phyloP scores from a whole-genome alignment of 495 filamentous ascomycete species.

The Letharia lupina region DNA sequence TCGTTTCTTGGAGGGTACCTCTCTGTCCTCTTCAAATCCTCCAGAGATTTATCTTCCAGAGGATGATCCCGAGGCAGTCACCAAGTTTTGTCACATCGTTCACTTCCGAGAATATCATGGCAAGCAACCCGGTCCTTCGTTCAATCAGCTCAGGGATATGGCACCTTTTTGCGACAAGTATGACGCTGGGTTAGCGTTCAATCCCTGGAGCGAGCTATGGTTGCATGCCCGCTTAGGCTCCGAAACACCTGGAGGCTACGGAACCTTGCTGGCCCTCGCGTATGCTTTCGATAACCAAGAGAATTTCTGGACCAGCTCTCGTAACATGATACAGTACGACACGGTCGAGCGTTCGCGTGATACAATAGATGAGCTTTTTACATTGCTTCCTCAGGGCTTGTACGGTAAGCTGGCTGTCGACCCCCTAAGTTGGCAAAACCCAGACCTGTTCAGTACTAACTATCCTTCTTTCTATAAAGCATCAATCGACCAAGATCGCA shows the following conservation, averaged over 20 bases:
- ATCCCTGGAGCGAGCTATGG: slow-evolving; percentile 23
- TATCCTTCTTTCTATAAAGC: background rate
- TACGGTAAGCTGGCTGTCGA: background rate
- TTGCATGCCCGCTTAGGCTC: background rate
- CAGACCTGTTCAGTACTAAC: background rate
- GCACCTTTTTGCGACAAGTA: slow-evolving; percentile 24
- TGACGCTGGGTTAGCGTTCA: slow-evolving; percentile 16
- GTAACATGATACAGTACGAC: background rate
- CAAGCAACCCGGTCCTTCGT: background rate
- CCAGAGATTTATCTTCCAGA: slow-evolving; percentile 19
- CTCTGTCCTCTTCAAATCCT: slow-evolving; percentile 3
- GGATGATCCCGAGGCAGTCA: slow-evolving; percentile 15
- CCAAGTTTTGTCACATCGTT: slow-evolving; percentile 20
- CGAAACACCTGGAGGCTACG: background rate
- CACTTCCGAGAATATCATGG: slow-evolving; percentile 19
- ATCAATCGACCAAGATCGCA: background rate
- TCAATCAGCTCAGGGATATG: background rate
- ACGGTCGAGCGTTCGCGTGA: background rate
- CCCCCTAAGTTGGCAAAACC: background rate
- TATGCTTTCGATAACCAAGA: background rate
- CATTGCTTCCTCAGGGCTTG: background rate
- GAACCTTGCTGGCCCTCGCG: background rate
- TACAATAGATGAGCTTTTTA: background rate
- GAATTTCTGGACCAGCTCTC: background rate
- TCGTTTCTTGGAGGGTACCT: slow-evolving; percentile 15